A percentile compares a stretch with the other conserved stretches of the same genome.
Evolutionary conservation across 2,329 filamentous ascomycete species (phyloP).

Genomic region (Phaeosphaeriaceae sp.): DNA sequence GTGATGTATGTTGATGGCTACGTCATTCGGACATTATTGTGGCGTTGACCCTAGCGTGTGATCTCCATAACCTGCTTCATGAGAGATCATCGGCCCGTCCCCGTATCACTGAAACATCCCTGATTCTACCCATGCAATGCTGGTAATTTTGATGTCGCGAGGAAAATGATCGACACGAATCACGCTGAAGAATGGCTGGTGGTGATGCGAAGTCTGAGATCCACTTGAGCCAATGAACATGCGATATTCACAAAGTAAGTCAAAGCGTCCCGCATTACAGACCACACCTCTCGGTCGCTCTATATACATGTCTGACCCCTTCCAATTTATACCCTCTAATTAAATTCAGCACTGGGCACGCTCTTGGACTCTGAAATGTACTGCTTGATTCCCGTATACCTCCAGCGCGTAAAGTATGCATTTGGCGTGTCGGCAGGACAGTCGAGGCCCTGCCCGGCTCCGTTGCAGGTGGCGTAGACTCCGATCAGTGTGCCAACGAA

Average conservation of each 20-base stretch:
- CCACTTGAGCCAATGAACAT: background rate
- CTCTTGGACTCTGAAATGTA: background rate
- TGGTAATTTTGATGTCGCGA: background rate
- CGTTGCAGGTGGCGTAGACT: constrained; percentile 61
- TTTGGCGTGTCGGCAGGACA: constrained; percentile 44
- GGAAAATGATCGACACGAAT: background rate
- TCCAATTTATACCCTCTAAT: background rate
- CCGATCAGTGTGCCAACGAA: constrained; percentile 57
- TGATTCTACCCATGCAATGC: background rate
- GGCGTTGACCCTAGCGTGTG: constrained; percentile 1
- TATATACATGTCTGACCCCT: background rate
- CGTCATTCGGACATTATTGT: constrained; percentile 1
- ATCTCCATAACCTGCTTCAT: background rate
- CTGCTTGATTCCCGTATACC: constrained; percentile 42
- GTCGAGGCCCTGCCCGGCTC: constrained; percentile 35
- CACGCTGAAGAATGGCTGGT: background rate
- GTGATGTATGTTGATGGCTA: background rate
- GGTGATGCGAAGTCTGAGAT: background rate
- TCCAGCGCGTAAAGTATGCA: constrained; percentile 58
- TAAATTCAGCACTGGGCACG: background rate
- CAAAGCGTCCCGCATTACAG: background rate
- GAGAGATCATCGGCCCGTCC: background rate
- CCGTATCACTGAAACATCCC: background rate
- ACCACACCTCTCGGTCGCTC: background rate
- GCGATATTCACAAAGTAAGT: background rate